Evolutionary conservation across 2,329 filamentous ascomycete genomes (phyloP).

Genomic region (Colletotrichum melonis): DNA sequence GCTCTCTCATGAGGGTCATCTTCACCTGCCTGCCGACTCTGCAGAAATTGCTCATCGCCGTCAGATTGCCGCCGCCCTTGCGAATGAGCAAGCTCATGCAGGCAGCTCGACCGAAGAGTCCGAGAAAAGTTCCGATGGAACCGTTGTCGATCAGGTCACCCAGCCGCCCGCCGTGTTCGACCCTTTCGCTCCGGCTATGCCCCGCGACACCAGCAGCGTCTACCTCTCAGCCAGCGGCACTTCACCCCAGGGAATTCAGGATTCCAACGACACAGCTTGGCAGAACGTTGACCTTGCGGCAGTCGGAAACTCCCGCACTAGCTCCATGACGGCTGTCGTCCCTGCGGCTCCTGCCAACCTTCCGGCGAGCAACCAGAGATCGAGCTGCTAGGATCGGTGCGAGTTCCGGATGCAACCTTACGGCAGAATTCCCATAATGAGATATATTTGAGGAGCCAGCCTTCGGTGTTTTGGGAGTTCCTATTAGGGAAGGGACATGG

Average conservation of each 20-base stretch:
- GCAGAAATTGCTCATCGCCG: constrained; percentile 17
- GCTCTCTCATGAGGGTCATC: neutral
- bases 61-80: neutral
- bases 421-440: neutral
- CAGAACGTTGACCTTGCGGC: neutral
- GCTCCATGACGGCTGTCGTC: constrained; percentile 17
- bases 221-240: neutral
- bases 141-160: neutral
- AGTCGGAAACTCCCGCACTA: neutral
- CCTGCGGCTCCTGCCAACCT: neutral
- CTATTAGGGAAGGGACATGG: neutral
- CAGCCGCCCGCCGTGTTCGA: neutral
- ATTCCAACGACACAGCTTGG: constrained; percentile 6
- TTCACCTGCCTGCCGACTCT: constrained; percentile 15
- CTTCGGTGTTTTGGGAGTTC: neutral
- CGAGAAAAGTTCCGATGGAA: neutral
- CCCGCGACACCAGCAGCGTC: neutral
- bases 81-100: neutral
- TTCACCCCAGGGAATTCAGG: neutral
- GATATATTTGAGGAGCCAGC: neutral
- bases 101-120: neutral
- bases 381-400: neutral
- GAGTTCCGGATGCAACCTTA: neutral
- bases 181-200: neutral
- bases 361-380: neutral